A percentile compares a stretch with the other conserved stretches of the same genome.
Evolutionary conservation across 2,329 filamentous ascomycete species (phyloP).

Genomic region (Claviceps capensis): DNA sequence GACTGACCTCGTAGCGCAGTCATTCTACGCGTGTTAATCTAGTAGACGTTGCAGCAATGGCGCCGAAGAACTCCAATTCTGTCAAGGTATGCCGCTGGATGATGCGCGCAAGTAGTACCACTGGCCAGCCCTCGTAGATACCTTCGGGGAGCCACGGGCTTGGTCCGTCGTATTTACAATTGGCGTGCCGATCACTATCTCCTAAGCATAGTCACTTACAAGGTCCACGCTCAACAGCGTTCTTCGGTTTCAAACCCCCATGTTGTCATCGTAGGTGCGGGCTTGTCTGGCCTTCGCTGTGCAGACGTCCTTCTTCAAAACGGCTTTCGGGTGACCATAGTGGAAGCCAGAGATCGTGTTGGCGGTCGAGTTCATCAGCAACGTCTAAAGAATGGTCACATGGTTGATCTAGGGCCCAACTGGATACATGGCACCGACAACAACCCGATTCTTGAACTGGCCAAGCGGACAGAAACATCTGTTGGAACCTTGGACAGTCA

Average conservation of each 20-base stretch:
- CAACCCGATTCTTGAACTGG: conserved; percentile 57
- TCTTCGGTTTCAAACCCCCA: conserved; percentile 27
- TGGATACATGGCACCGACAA: conserved; percentile 65
- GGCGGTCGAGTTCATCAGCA: conserved; percentile 50
- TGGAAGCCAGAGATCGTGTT: conserved; percentile 54
- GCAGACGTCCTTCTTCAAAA: conserved; percentile 52
- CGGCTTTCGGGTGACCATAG: conserved; percentile 53
- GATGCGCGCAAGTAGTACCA: not conserved
- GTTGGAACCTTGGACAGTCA: conserved; percentile 35
- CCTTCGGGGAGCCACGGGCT: not conserved
- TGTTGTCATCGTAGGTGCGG: conserved; percentile 56
- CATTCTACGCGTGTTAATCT: conserved; percentile 19
- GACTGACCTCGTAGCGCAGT: conserved; percentile 24
- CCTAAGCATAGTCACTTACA: not conserved
- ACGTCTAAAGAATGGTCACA: conserved; percentile 30
- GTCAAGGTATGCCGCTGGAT: conserved; percentile 19
- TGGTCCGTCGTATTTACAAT: not conserved
- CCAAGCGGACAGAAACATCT: conserved; percentile 42
- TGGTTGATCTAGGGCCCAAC: conserved; percentile 55
- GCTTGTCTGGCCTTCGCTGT: conserved; percentile 56
- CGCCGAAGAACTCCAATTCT: conserved; percentile 19
- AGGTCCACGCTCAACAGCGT: conserved; percentile 8
- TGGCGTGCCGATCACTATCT: too few relatives aligned
- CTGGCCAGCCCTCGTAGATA: not conserved
- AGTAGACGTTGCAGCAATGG: conserved; percentile 15